Percentiles rank a stretch among this genome's conserved stretches.
Evolutionary conservation across 108 stramenopile species (phyloP).

Genomic region (Fistulifera pelliculosa): DNA sequence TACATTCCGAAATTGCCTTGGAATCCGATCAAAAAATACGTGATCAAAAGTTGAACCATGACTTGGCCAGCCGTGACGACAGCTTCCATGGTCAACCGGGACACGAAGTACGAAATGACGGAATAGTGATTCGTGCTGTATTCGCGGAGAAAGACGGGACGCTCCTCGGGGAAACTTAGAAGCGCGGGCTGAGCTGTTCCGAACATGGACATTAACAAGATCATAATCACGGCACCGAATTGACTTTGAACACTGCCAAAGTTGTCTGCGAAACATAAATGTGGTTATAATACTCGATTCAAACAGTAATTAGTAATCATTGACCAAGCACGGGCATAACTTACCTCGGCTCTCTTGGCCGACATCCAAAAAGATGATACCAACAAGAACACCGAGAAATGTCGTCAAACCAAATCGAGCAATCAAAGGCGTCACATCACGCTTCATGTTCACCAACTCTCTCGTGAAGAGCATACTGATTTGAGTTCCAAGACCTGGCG

Average conservation of each 20-base stretch:
- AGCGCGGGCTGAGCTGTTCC: constrained; percentile 23
- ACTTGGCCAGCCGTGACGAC: constrained; percentile 26
- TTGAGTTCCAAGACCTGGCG: constrained; percentile 39
- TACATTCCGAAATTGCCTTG: constrained; percentile 20
- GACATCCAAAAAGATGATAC: constrained; percentile 62
- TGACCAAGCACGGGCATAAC: not conserved
- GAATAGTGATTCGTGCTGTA: constrained; percentile 72
- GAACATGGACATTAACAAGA: constrained; percentile 29
- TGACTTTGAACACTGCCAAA: constrained; percentile 35
- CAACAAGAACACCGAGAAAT: constrained; percentile 51
- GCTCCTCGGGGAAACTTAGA: constrained; percentile 36
- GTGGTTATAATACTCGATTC: not conserved
- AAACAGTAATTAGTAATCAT: not conserved
- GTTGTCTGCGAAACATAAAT: not conserved
- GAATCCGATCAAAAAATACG: constrained; percentile 41
- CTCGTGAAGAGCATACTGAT: constrained; percentile 35
- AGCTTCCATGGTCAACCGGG: constrained; percentile 32
- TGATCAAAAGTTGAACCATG: constrained; percentile 14
- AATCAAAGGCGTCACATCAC: constrained; percentile 47
- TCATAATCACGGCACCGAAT: constrained; percentile 48
- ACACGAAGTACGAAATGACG: constrained; percentile 51
- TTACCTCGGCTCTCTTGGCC: constrained; percentile 21
- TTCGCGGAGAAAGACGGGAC: constrained; percentile 65
- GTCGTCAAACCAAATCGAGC: constrained; percentile 48
- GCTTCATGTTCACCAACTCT: constrained; percentile 38